Percentiles rank a stretch among this genome's conserved stretches.
Conservation (phyloP, 768 basidiomycete species). For the Podaxis carcinomalis region DNA sequence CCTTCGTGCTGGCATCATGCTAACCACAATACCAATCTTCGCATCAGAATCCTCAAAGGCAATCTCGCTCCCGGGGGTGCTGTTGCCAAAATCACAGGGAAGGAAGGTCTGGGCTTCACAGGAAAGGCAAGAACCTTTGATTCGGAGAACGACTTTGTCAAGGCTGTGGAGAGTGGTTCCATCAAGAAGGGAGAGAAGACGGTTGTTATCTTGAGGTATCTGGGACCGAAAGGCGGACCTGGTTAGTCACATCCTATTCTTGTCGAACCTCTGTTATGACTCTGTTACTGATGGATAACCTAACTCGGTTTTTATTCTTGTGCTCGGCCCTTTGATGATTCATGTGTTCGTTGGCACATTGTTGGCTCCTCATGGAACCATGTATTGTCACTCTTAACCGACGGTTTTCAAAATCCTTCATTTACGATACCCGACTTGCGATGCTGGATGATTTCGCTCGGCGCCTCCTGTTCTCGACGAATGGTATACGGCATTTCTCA, state of each 20-base stretch:
- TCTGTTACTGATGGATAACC: slow-evolving; percentile 7
- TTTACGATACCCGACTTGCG: neutral
- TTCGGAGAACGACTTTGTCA: slow-evolving; percentile 80
- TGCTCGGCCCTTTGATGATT: neutral
- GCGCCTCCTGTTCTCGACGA: neutral
- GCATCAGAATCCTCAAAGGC: slow-evolving; percentile 75
- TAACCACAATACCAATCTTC: neutral
- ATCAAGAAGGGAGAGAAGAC: slow-evolving; percentile 97
- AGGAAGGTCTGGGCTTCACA: slow-evolving; percentile 85
- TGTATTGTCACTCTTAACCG: neutral
- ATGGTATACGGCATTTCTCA: neutral
- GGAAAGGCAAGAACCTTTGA: slow-evolving; percentile 95
- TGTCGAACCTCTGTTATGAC: slow-evolving; percentile 3
- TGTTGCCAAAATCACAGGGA: slow-evolving; percentile 96
- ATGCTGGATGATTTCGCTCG: neutral
- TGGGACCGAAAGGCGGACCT: slow-evolving; percentile 96
- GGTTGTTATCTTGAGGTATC: slow-evolving; percentile 90
- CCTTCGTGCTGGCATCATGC: neutral
- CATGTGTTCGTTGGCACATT: neutral
- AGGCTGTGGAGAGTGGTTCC: slow-evolving; percentile 81
- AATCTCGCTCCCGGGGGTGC: slow-evolving; percentile 93
- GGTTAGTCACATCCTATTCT: slow-evolving; percentile 43
- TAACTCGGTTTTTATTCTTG: slow-evolving; percentile 1
- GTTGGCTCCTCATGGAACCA: neutral
- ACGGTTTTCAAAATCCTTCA: neutral